A percentile compares a stretch with the other conserved stretches of the same genome.
These are phyloP conservation scores for Cucumis melo DNA, from an alignment of 306 rosid genomes.

Conservation along the genomic window DNA sequence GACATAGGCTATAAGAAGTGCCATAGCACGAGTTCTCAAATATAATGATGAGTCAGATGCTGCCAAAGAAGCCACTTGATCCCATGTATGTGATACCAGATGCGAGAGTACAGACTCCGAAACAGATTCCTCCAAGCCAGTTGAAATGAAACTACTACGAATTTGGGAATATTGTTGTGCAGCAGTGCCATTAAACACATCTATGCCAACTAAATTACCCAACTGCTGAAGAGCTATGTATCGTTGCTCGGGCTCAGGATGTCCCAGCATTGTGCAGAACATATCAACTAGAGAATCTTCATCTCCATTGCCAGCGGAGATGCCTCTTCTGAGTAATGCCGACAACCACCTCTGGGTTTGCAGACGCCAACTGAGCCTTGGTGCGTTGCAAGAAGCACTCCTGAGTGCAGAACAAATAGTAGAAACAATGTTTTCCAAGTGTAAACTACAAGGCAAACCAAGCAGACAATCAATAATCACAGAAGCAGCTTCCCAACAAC, in stretches of 20 bases:
- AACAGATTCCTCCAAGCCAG: conserved; percentile 23
- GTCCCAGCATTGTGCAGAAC: conserved; percentile 61
- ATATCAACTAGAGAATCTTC: conserved; percentile 49
- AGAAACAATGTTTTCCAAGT: conserved; percentile 41
- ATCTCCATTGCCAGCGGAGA: conserved; percentile 39
- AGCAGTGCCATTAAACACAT: conserved; percentile 26
- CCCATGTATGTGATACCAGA: conserved; percentile 85
- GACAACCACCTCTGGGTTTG: conserved; percentile 67
- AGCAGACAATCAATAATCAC: conserved; percentile 68
- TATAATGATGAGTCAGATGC: conserved; percentile 53
- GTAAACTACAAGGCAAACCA: conserved; percentile 36
- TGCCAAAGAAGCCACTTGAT: conserved; percentile 57
- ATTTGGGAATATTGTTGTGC: conserved; percentile 23
- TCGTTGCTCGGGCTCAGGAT: conserved; percentile 91
- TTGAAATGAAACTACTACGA: conserved; percentile 24
- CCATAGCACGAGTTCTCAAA: conserved; percentile 56
- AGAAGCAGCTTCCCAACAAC: conserved; percentile 87
- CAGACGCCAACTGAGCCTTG: conserved; percentile 74
- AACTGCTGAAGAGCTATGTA: conserved; percentile 54
- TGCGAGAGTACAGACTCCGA: conserved; percentile 37
- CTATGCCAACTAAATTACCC: conserved; percentile 58
- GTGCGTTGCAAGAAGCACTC: conserved; percentile 51
- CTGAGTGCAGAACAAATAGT: conserved; percentile 53
- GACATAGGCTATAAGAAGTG: conserved; percentile 57
- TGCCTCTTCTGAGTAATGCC: conserved; percentile 39